Evolutionary conservation across 768 basidiomycete species (phyloP), one percentile per base, ranked within the genome.

Genomic region (Rhodotorula paludigena): DNA sequence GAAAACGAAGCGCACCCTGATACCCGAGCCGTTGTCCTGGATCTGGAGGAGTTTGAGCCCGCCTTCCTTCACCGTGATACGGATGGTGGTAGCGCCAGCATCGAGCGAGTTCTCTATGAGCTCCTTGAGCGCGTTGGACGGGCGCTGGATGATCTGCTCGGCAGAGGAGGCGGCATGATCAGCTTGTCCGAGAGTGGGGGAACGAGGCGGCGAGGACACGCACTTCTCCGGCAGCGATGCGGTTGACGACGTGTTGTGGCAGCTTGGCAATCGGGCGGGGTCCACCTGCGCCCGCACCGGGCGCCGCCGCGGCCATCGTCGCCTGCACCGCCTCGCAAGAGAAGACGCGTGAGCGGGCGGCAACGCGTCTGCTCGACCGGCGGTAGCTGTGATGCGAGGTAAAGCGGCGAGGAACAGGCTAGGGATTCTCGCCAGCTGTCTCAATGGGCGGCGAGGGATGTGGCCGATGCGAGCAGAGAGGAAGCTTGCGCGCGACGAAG

Each of bases 11-110:
- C 87, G 76, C 74, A 92, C 92, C 54, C 88, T 84, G 75, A 98
- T 97, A 5, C 94, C 96, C 78, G 85, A 89, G 0, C 96, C 94
- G 76, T 99, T 96, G 76, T 99, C 96, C 75, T 92, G 89, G 59
- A 98, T 93, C 79, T 96, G 91, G 44, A 98, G 83, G 23, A 93
- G 80, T 77, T 94, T 98, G 81, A 97, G 81, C 7, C 96, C 96
- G 2, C 94, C 96, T 70, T 99, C 94, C 78, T 96, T 97, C 73
- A 93, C 83, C 0, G 86, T 89, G 59, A 98, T 81, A 44, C 87
- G 86, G 76, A 98, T 91, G 0, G 86, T 86, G 0, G 89, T 92
- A 32, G 90, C 82, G 0, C 90, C 88, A 0, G 96, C 96, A 79
- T 99, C 96, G n/a, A 99, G 82, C 30, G 87, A 83, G 73, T 99